phyloP scores from a whole-genome alignment of 2,329 filamentous ascomycete species.

The Talaromyces sp. region DNA sequence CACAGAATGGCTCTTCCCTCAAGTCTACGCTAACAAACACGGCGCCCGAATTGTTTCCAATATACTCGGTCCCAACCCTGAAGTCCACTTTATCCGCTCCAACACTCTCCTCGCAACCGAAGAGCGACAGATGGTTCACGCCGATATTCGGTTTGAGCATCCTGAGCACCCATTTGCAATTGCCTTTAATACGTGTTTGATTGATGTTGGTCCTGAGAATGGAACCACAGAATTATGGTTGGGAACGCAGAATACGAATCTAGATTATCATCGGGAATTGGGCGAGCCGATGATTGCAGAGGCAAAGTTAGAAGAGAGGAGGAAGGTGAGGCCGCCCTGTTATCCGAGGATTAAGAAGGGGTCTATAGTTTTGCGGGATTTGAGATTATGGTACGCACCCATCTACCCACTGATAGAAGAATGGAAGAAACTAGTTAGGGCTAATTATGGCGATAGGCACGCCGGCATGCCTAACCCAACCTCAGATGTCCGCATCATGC shows the following conservation, averaged over 20 bases:
- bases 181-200: background rate
- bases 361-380: constrained; percentile 30
- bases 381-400: constrained; percentile 25
- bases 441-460: constrained; percentile 17
- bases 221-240: constrained; percentile 10
- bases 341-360: constrained; percentile 25
- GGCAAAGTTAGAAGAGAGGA: constrained; percentile 20
- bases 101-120: constrained; percentile 8
- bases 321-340: constrained; percentile 27
- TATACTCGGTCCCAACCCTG: constrained; percentile 6
- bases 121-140: constrained; percentile 8
- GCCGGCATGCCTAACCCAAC: constrained; percentile 33
- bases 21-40: constrained; percentile 10
- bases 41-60: constrained; percentile 7
- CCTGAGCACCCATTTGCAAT: background rate
- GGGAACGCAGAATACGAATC: constrained; percentile 9
- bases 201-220: constrained; percentile 4
- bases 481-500: constrained; percentile 26
- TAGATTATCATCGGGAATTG: constrained; percentile 3
- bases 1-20: constrained; percentile 8
- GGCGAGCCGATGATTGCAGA: constrained; percentile 7
- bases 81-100: constrained; percentile 11
- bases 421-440: background rate
- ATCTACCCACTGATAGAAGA: background rate
- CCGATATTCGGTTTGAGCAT: constrained; percentile 6